Conservation (phyloP, 1,284 basidiomycete species). For the Ustilago sp. region DNA sequence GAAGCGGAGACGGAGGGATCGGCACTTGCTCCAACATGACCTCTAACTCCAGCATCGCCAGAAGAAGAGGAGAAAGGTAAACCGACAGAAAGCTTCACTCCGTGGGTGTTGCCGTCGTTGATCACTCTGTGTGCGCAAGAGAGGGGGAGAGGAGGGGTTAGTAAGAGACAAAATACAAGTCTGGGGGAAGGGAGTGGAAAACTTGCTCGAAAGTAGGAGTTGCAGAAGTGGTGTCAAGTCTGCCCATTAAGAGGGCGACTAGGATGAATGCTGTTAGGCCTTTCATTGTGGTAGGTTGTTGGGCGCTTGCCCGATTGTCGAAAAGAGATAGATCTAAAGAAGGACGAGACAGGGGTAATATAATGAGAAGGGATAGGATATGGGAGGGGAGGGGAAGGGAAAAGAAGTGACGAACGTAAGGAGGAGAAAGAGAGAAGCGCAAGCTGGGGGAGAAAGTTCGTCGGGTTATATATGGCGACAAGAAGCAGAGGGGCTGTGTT, state of each 20-base stretch:
- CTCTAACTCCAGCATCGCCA: neutral
- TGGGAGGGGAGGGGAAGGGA: neutral
- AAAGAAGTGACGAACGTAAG: neutral
- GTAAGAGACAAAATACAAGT: neutral
- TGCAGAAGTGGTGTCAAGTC: constrained; percentile 13
- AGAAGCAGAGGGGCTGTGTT: neutral
- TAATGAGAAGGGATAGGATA: neutral
- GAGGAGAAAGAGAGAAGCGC: neutral
- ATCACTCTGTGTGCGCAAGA: neutral
- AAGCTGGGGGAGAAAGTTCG: neutral
- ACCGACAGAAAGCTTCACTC: neutral
- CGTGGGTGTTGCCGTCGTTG: neutral
- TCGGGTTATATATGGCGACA: constrained; percentile 8
- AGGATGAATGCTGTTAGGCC: constrained; percentile 13
- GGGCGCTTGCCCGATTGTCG: neutral
- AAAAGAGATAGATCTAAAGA: neutral
- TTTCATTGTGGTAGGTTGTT: constrained; percentile 10
- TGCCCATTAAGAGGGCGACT: constrained; percentile 16
- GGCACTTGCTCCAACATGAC: neutral
- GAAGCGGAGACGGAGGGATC: neutral
- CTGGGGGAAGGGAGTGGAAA: neutral
- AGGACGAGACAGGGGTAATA: neutral
- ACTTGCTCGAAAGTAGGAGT: constrained; percentile 24
- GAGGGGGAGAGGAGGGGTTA: neutral
- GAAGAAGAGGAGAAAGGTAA: neutral